A percentile compares a stretch with the other conserved stretches of the same genome.
Conservation (phyloP, 768 basidiomycete genomes). For the Xerocomellus chrysenteron region DNA sequence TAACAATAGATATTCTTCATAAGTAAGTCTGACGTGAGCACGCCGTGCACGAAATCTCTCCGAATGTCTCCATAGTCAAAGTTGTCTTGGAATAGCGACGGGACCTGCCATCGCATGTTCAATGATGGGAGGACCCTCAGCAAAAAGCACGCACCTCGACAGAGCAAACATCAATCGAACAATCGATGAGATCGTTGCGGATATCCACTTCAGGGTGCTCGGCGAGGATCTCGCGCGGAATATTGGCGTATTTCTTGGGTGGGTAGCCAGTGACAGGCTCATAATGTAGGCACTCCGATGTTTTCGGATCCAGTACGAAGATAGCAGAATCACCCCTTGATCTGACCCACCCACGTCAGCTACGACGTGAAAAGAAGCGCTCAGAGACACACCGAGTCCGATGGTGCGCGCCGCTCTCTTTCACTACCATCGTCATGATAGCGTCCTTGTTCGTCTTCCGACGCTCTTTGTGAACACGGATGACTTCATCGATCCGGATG, state of each 20-base stretch:
- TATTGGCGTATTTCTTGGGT: slow-evolving; percentile 51
- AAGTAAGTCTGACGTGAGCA: slow-evolving; percentile 90
- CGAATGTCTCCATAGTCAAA: slow-evolving; percentile 95
- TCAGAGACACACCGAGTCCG: slow-evolving; percentile 60
- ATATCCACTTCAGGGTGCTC: slow-evolving; percentile 81
- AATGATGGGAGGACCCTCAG: neutral
- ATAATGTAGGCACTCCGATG: slow-evolving; percentile 83
- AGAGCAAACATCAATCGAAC: slow-evolving; percentile 90
- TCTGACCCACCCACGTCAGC: slow-evolving; percentile 37
- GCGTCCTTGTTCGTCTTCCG: slow-evolving; percentile 86
- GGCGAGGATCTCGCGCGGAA: slow-evolving; percentile 77
- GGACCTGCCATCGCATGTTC: slow-evolving; percentile 56
- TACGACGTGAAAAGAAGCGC: neutral
- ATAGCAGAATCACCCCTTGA: slow-evolving; percentile 72
- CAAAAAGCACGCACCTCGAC: slow-evolving; percentile 63
- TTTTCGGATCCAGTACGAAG: slow-evolving; percentile 73
- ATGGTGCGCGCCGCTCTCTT: slow-evolving; percentile 70
- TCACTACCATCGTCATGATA: slow-evolving; percentile 95
- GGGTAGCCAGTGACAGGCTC: slow-evolving; percentile 75
- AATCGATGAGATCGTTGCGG: slow-evolving; percentile 85
- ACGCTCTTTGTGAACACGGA: slow-evolving; percentile 84
- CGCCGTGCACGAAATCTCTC: slow-evolving; percentile 89
- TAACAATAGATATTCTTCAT: slow-evolving; percentile 95
- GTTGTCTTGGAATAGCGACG: slow-evolving; percentile 96
- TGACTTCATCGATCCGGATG: slow-evolving; percentile 85